Base-by-base conservation (phyloP, 331 rosid genomes). In the Prunus yedoensis region DNA sequence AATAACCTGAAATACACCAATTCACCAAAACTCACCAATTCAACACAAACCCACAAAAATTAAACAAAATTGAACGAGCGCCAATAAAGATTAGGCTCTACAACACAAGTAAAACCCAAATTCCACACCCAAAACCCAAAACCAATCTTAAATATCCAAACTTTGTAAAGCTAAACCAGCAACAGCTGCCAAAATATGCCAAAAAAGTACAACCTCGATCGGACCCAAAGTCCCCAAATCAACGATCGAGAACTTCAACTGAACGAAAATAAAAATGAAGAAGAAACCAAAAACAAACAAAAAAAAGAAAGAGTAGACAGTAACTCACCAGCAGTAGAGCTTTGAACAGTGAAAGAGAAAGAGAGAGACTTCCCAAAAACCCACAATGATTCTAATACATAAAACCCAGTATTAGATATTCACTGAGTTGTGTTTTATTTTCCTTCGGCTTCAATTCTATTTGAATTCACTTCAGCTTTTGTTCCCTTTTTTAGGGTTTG, bases 321-420 rank as follows among this genome's bases (percentile, higher is more conserved):
- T 59, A 87, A 87, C 94, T 89, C 88, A 92, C 94, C 89, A 32
- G 63, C 66, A 80, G 83, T 63, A 68, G 68, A 85, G 83, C 83
- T 68, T 78, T 78, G 86, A 79, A 76, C 68, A 79, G 79, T 47
- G 32, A 54, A 4, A 1, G 15, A 45, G 45, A 73, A 68, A 30
- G 32, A 83, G 18, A 35, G 32, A 62, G 15, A 32, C 79, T 53
- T 32, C 16, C 46, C 70, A 66, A 38, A 54, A 75, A 71, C 61
- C 64, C 76, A 75, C 32, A 35, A 74, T 70, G 59, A 21, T 27
- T 62, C 38, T 35, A 74, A 51, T 61, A 57, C 73, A 65, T 66
- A 43, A 59, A 79, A 79, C 68, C 76, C 74, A 11, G 53, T 17
- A 15, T 46, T 69, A 23, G 76, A 54, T 74, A 27, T 68, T 68